Evolutionary conservation across 2,329 filamentous ascomycete genomes (phyloP).

Genomic region (Pseudocercospora fijiensis): DNA sequence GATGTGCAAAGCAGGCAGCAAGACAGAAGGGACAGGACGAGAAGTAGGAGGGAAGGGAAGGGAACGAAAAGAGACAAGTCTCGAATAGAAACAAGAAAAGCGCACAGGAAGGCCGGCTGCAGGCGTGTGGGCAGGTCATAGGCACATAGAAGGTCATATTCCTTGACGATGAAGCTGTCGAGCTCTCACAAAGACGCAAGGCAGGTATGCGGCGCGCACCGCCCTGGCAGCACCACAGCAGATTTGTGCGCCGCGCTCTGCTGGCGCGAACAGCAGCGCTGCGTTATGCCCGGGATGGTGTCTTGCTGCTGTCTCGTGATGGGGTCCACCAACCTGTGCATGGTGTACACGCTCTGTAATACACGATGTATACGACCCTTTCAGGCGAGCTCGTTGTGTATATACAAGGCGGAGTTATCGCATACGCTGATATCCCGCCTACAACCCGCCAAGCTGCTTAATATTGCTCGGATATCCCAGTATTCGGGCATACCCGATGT

Average conservation of each 20-base stretch:
- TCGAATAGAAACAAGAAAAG: constrained; percentile 11
- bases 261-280: constrained; percentile 17
- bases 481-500: too few relatives aligned
- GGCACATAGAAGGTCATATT: constrained; percentile 15
- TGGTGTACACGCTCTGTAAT: too few relatives aligned
- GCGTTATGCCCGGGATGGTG: background rate
- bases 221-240: constrained; percentile 25
- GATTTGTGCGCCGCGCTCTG: constrained; percentile 13
- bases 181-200: constrained; percentile 34
- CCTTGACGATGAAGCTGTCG: constrained; percentile 13
- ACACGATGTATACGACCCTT: too few relatives aligned
- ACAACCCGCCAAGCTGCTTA: too few relatives aligned
- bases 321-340: too few relatives aligned
- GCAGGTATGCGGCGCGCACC: constrained; percentile 24
- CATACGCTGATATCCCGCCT: too few relatives aligned
- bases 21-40: background rate
- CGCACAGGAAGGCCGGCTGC: constrained; percentile 22
- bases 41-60: too few relatives aligned
- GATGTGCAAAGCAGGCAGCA: constrained; percentile 6
- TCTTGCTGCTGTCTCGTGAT: background rate
- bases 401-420: too few relatives aligned
- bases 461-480: too few relatives aligned
- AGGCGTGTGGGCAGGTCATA: constrained; percentile 16
- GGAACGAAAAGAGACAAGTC: background rate
- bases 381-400: too few relatives aligned